These are phyloP conservation scores for Rosa lucieae DNA, from an alignment of 306 rosid genomes.

Conservation along the genomic window DNA sequence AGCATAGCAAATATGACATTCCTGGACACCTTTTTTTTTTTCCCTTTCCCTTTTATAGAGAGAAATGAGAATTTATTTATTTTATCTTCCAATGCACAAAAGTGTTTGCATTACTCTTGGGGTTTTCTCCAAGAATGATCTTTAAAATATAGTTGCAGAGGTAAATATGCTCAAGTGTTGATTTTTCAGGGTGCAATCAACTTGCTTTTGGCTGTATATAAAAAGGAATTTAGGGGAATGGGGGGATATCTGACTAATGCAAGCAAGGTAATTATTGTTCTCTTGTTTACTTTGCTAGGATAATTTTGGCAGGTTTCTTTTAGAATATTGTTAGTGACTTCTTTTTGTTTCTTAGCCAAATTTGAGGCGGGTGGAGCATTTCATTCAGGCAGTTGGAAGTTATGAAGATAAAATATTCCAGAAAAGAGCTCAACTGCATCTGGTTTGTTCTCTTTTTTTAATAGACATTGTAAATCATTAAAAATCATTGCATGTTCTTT, in stretches of 20 bases:
- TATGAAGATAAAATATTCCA: constrained; percentile 88
- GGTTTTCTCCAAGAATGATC: background rate
- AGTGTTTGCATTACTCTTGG: background rate
- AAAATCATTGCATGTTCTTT: background rate
- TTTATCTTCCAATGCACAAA: background rate
- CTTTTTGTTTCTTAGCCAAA: constrained; percentile 53
- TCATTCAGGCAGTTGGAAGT: constrained; percentile 93
- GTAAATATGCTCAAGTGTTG: background rate
- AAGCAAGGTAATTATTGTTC: constrained; percentile 55
- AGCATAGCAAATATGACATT: background rate
- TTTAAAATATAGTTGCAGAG: background rate
- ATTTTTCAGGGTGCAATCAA: constrained; percentile 85
- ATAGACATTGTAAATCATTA: background rate
- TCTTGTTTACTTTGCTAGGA: background rate
- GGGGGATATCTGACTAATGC: constrained; percentile 93
- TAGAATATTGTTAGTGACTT: background rate
- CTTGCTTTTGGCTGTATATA: constrained; percentile 87
- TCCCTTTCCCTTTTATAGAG: background rate
- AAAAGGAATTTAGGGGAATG: constrained; percentile 65
- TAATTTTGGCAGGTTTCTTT: background rate
- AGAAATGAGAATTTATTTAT: background rate
- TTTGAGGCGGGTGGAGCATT: constrained; percentile 74
- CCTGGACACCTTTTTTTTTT: background rate
- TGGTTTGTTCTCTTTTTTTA: constrained; percentile 43
- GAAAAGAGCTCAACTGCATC: constrained; percentile 83